Conservation (phyloP, 2,329 filamentous ascomycete genomes). For the Lecanicillium sp. region DNA sequence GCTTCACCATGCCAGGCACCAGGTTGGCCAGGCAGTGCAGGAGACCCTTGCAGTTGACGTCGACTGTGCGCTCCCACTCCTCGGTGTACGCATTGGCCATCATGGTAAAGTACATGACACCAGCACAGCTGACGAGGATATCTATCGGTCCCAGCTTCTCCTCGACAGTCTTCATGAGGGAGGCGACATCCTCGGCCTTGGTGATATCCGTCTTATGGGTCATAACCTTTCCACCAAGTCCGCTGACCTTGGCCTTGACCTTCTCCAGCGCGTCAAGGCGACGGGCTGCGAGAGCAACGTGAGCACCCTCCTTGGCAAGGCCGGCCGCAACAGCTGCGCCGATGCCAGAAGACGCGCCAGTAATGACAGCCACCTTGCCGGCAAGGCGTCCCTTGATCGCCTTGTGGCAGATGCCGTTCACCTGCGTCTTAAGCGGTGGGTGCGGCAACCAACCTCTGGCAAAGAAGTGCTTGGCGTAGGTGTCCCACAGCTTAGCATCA, state of each 20-base stretch:
- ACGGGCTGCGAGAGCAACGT: conserved; percentile 65
- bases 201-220: conserved; percentile 68
- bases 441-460: conserved; percentile 67
- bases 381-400: conserved; percentile 47
- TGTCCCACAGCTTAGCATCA: conserved; percentile 63
- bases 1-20: conserved; percentile 63
- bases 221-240: conserved; percentile 56
- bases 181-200: conserved; percentile 55
- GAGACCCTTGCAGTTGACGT: conserved; percentile 81
- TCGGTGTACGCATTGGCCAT: conserved; percentile 69
- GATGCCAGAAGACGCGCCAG: conserved; percentile 72
- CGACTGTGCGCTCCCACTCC: conserved; percentile 75
- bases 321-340: conserved; percentile 66
- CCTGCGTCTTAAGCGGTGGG: conserved; percentile 44
- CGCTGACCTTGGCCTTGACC: conserved; percentile 53
- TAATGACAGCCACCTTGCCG: conserved; percentile 68
- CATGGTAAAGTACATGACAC: conserved; percentile 86
- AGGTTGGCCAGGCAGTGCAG: conserved; percentile 63
- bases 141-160: conserved; percentile 64
- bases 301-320: conserved; percentile 62
- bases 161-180: conserved; percentile 51
- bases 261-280: conserved; percentile 60
- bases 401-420: conserved; percentile 15
- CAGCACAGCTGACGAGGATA: conserved; percentile 72
- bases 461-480: conserved; percentile 73